Conservation (phyloP, 1,139 yeast species). For the Arxiozyma bovina region DNA sequence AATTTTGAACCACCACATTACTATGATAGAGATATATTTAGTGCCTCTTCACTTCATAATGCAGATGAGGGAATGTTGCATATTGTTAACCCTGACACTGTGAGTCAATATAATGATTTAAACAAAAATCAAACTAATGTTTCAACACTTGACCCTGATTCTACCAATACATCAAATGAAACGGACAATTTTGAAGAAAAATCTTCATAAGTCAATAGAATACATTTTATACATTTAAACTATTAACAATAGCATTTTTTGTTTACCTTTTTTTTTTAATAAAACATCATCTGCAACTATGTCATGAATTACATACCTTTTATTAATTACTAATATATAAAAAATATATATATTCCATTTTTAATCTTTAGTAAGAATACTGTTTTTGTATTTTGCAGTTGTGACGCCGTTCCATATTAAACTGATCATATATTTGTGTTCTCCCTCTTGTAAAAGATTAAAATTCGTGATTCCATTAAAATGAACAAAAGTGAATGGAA, state of each 20-base stretch:
- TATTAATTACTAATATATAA: background rate
- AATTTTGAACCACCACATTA: slow-evolving; percentile 17
- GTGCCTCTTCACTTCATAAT: slow-evolving; percentile 68
- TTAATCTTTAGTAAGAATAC: background rate
- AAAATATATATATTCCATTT: background rate
- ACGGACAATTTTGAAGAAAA: slow-evolving; percentile 1
- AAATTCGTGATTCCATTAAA: background rate
- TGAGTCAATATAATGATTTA: slow-evolving; percentile 4
- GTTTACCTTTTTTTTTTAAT: too few species aligned
- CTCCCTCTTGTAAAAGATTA: too few species aligned
- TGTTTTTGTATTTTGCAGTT: background rate
- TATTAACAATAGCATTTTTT: too few species aligned
- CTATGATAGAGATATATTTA: slow-evolving; percentile 38
- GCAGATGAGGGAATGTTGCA: slow-evolving; percentile 31
- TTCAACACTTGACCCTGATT: slow-evolving; percentile 4
- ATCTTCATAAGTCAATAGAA: background rate
- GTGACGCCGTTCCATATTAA: too few species aligned
- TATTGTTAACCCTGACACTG: slow-evolving; percentile 27
- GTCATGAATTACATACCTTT: background rate
- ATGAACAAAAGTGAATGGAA: background rate
- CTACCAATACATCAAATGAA: background rate
- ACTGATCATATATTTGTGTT: too few species aligned
- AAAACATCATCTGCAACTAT: background rate
- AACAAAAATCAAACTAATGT: slow-evolving; percentile 11
- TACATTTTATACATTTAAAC: background rate